Conservation (phyloP, 257 asterid species). For the Solanum habrochaites region DNA sequence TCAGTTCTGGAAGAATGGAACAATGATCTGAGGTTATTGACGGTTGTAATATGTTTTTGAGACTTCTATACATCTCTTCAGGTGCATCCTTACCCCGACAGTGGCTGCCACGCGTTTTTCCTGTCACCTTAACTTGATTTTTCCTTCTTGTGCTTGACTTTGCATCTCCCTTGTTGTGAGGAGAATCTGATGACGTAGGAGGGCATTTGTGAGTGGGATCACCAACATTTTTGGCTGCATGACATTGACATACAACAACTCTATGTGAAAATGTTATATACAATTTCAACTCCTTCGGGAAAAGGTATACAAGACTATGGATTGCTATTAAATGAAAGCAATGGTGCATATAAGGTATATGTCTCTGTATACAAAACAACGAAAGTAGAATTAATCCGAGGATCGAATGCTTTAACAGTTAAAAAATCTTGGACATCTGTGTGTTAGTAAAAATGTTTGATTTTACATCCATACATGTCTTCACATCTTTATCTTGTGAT, state of each 20-base stretch:
- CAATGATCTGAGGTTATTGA: constrained; percentile 8
- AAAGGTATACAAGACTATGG: background rate
- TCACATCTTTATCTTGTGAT: background rate
- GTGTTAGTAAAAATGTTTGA: background rate
- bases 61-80: constrained; percentile 17
- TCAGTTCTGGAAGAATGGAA: constrained; percentile 32
- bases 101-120: constrained; percentile 1
- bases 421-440: background rate
- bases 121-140: constrained; percentile 2
- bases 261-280: background rate
- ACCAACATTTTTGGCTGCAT: background rate
- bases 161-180: constrained; percentile 6
- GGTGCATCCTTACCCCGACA: constrained; percentile 7
- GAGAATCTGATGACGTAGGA: constrained; percentile 15
- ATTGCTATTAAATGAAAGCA: background rate
- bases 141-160: constrained; percentile 4
- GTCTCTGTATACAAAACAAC: background rate
- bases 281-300: background rate
- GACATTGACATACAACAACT: background rate
- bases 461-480: background rate
- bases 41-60: constrained; percentile 8
- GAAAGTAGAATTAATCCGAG: background rate
- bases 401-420: background rate
- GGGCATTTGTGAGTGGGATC: background rate
- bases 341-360: background rate